Evolutionary conservation across 2,329 filamentous ascomycete species (phyloP), one percentile per base, ranked within the genome.

Genomic region (Venturia nashicola): DNA sequence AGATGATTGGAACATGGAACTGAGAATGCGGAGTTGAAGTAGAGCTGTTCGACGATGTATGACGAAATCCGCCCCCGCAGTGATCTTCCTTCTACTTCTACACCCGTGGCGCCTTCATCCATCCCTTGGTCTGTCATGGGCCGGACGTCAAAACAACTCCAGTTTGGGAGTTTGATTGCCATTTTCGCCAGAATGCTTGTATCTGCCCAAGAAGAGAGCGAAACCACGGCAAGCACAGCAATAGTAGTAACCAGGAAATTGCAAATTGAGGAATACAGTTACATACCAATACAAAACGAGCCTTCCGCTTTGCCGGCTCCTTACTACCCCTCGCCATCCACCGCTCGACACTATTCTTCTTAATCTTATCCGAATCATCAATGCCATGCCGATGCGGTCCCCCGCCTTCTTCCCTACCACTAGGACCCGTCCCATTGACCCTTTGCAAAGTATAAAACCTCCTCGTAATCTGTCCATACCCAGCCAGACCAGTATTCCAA

Each of bases 261-360:
- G 27, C 27, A 27, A 54, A 8, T 2, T 16, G 27, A 32, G 14
- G 12, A 34, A 57, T 12, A 57, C 1, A 27, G 4, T 27, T 36
- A 57, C 51, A 36, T 57, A 57, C 51, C 51, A 18, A n/a, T 7
- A n/a, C 32, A 9, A 34, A 14, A 57, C 32, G 14, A 5, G 32
- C 51, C 18, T 36, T 57, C 8, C 32, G 27, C 32, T 57, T 57
- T 14, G 51, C 14, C 27, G 18, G 16, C 9, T 57, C 51, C 51
- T 36, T 57, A 27, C 23, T 27, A 44, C 11, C 27, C n/a, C 34
- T 85, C 59, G 86, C 76, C 63, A 88, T 70, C 73, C 81, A 83
- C 68, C 89, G 79, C 71, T 88, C 81, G 6, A 91, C 86, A 67
- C 85, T 91, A 67, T 89, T 91, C 77, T 90, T 91, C 77, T 92